Evolutionary conservation across 1,139 yeast species (phyloP).

Genomic region (Suhomyces choctaworum): DNA sequence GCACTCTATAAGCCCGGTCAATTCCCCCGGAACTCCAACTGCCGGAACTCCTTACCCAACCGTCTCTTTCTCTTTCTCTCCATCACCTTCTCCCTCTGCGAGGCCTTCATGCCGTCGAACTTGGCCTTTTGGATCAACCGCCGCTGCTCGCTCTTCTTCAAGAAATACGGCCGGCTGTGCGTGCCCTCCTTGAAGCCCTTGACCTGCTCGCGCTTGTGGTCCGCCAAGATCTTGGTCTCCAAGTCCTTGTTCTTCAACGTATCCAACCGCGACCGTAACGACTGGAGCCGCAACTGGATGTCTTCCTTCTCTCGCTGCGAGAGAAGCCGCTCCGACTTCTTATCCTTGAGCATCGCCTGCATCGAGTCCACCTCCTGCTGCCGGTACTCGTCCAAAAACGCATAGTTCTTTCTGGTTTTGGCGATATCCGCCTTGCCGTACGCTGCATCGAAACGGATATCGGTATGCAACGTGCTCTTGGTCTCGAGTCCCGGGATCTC

Average conservation of each 20-base stretch:
- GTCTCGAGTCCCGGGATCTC: slow-evolving; percentile 65
- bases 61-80: slow-evolving; percentile 93
- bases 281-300: slow-evolving; percentile 53
- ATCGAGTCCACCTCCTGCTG: slow-evolving; percentile 66
- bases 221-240: slow-evolving; percentile 62
- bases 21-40: slow-evolving; percentile 55
- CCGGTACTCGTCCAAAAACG: slow-evolving; percentile 83
- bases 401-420: slow-evolving; percentile 70
- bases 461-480: slow-evolving; percentile 53
- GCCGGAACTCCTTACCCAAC: slow-evolving; percentile 86
- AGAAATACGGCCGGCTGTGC: slow-evolving; percentile 53
- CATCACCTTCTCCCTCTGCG: slow-evolving; percentile 83
- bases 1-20: too few relatives aligned
- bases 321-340: slow-evolving; percentile 48
- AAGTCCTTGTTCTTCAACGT: slow-evolving; percentile 75
- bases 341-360: slow-evolving; percentile 55
- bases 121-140: slow-evolving; percentile 86
- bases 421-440: slow-evolving; percentile 77
- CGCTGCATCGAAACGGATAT: slow-evolving; percentile 87
- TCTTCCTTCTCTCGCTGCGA: slow-evolving; percentile 52
- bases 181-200: slow-evolving; percentile 49
- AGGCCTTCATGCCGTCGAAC: slow-evolving; percentile 78
- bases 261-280: slow-evolving; percentile 74
- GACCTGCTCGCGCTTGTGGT: slow-evolving; percentile 51
- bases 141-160: slow-evolving; percentile 80